Evolutionary conservation across 148 eudicot genomes (phyloP), one percentile per base, ranked within the genome.

Genomic region (Rhododendron molle): DNA sequence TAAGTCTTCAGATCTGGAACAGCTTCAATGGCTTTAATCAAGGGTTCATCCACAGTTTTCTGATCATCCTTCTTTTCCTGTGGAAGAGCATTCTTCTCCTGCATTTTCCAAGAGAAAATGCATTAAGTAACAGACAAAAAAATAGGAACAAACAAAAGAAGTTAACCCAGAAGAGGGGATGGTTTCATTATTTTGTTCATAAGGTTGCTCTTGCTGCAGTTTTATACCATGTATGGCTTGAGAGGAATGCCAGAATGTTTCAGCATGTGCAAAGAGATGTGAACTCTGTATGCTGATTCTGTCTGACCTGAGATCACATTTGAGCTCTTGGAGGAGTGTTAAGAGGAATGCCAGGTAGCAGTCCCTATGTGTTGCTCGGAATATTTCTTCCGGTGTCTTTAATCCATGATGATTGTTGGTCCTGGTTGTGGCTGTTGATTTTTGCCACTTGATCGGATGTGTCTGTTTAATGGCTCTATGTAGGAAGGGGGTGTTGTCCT

Each of bases 21-120:
- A 15, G 88, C 88, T 85, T 93, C 97, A 14, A 94, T 83, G 72
- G 93, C 73, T 49, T 90, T 93, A 46, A 93, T 36, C 91, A 94
- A 87, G 18, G 94, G 12, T 15, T 90, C 88, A 84, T 94, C 97
- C 20, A 93, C 92, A 2, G 90, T 56, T 88, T 91, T 94, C 85
- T 94, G 97, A 28, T 92, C 93, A 81, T 94, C 96, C 72, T 92
- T 94, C 80, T 93, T 94, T 86, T 87, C 96, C 58, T 86, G 88
- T 7, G 95, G 95, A 49, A 93, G 93, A 3, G 83, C 88, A 77
- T 90, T 93, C 87, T 90, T 92, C 80, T 89, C 96, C 94, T 93
- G 65, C 82, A 83, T 79, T 76, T 52, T 8, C 10, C 0, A 23
- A 74, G n/a, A 20, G n/a, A 50, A 43, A 43, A 10, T 14, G 4